These are phyloP conservation scores for Haematococcus lacustris DNA, from an alignment of 139 green algal species.

Conservation along the genomic window DNA sequence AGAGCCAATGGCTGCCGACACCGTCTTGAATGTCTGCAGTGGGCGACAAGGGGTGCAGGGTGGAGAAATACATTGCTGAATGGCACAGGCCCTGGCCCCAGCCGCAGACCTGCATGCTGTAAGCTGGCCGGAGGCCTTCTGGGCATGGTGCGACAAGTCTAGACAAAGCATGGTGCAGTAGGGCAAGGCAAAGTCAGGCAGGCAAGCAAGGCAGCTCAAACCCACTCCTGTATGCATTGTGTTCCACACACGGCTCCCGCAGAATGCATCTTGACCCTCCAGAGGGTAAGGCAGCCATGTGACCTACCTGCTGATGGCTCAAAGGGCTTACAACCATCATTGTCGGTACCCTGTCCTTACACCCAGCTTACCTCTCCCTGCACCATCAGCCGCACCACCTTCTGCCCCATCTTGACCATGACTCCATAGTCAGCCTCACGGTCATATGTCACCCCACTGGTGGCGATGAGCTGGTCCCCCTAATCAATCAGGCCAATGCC, in stretches of 20 bases:
- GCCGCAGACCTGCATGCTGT: no score
- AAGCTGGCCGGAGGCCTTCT: no score
- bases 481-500: no score
- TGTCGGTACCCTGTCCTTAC: background rate
- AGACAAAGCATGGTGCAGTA: background rate
- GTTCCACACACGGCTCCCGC: background rate
- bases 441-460: background rate
- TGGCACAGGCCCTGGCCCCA: background rate
- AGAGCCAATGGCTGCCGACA: background rate
- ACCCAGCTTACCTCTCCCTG: background rate
- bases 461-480: constrained; percentile 5
- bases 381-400: background rate
- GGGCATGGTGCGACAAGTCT: no score
- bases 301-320: background rate
- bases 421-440: background rate
- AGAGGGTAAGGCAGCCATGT: background rate
- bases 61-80: background rate
- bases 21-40: background rate
- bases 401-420: background rate
- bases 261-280: background rate
- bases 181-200: background rate
- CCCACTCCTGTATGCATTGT: background rate
- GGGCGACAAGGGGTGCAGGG: background rate
- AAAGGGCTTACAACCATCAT: background rate
- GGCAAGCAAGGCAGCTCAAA: background rate